phyloP scores from a whole-genome alignment of 2,329 filamentous ascomycete genomes.

The Trichoderma simmonsii region DNA sequence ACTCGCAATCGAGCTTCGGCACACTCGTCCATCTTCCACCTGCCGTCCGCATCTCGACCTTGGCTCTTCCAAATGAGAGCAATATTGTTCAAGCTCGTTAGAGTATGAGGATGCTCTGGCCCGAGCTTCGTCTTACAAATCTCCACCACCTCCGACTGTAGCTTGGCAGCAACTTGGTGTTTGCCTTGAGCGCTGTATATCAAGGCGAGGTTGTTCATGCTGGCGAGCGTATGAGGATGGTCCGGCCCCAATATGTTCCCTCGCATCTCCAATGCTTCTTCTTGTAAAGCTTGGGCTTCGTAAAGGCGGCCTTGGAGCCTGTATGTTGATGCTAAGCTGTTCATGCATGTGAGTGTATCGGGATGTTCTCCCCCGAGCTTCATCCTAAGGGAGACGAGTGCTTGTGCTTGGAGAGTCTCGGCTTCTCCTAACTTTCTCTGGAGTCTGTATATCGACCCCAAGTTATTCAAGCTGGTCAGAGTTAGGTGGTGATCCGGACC shows the following conservation, averaged over 20 bases:
- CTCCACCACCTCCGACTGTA: neutral
- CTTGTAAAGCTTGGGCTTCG: neutral
- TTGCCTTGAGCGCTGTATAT: neutral
- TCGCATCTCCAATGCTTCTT: neutral
- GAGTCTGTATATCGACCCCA: neutral
- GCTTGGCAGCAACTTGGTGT: neutral
- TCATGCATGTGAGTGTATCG: neutral
- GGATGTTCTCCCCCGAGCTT: neutral
- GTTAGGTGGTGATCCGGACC: neutral
- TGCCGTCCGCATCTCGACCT: neutral
- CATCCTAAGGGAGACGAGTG: neutral
- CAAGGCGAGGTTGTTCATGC: neutral
- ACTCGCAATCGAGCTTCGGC: neutral
- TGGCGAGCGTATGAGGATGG: constrained; percentile 4
- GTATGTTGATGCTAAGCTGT: neutral
- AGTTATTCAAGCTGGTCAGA: neutral
- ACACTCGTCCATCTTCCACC: neutral
- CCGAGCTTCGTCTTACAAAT: neutral
- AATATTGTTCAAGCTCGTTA: constrained; percentile 1
- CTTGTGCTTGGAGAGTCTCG: neutral
- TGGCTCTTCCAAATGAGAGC: neutral
- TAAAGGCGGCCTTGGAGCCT: neutral
- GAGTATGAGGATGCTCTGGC: neutral
- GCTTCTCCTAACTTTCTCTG: neutral
- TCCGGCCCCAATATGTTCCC: neutral